These are phyloP conservation scores for Fistulina hepatica DNA, from an alignment of 1,284 basidiomycete species.

Conservation along the genomic window DNA sequence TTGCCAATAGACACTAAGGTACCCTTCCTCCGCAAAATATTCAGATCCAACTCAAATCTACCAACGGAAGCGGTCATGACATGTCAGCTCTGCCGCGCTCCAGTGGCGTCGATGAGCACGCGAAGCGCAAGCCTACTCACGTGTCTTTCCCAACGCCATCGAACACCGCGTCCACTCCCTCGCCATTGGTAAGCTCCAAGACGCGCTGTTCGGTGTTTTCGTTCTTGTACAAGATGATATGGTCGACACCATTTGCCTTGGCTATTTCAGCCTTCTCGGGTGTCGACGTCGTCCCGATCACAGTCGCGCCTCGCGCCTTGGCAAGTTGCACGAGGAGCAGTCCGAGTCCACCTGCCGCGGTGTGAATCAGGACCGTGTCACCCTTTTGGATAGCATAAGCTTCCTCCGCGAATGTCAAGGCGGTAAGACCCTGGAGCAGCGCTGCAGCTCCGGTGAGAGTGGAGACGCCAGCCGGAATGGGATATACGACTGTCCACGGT, in stretches of 20 bases:
- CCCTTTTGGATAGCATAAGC: slow-evolving; percentile 73
- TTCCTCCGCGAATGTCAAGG: slow-evolving; percentile 71
- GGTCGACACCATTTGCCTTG: slow-evolving; percentile 70
- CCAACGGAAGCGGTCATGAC: slow-evolving; percentile 1
- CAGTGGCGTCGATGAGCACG: slow-evolving; percentile 1
- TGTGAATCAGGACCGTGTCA: slow-evolving; percentile 73
- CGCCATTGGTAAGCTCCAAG: slow-evolving; percentile 70
- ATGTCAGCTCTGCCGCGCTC: background rate
- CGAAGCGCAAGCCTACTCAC: slow-evolving; percentile 28
- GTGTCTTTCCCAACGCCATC: slow-evolving; percentile 95
- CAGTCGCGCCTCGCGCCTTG: slow-evolving; percentile 70
- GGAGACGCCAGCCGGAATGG: slow-evolving; percentile 50
- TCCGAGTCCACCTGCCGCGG: slow-evolving; percentile 76
- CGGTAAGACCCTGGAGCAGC: slow-evolving; percentile 73
- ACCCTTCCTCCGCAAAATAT: slow-evolving; percentile 70
- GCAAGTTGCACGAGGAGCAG: slow-evolving; percentile 51
- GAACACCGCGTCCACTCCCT: slow-evolving; percentile 81
- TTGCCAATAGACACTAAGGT: slow-evolving; percentile 88
- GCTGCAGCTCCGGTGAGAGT: slow-evolving; percentile 59
- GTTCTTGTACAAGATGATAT: slow-evolving; percentile 75
- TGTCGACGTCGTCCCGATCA: slow-evolving; percentile 92
- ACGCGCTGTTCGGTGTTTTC: slow-evolving; percentile 65
- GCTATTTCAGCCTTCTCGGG: slow-evolving; percentile 80
- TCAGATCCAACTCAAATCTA: slow-evolving; percentile 78
- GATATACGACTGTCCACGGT: slow-evolving; percentile 52